Conservation (phyloP, 2,329 filamentous ascomycete genomes). For the Colletotrichum sp. region DNA sequence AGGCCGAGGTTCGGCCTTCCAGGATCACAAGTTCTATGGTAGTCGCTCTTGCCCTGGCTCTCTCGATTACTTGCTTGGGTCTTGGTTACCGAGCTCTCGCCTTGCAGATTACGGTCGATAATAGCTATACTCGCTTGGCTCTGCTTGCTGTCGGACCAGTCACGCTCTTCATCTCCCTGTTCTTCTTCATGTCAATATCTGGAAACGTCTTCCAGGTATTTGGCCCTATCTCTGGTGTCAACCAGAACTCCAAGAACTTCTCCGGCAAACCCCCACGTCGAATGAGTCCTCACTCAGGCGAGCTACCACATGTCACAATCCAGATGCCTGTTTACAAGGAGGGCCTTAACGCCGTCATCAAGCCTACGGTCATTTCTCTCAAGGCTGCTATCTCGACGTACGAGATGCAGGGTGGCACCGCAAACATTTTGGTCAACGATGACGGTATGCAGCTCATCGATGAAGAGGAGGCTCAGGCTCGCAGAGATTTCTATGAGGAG, state of each 20-base stretch:
- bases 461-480: slow-evolving; percentile 49
- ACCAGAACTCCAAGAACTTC: slow-evolving; percentile 49
- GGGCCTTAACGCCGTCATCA: slow-evolving; percentile 45
- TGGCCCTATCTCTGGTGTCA: slow-evolving; percentile 50
- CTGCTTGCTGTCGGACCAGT: slow-evolving; percentile 57
- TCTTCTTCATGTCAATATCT: slow-evolving; percentile 51
- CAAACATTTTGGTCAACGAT: slow-evolving; percentile 72
- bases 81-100: slow-evolving; percentile 53
- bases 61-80: slow-evolving; percentile 59
- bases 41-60: slow-evolving; percentile 54
- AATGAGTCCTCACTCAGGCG: slow-evolving; percentile 34
- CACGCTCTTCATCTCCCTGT: slow-evolving; percentile 59
- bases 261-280: slow-evolving; percentile 39
- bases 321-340: slow-evolving; percentile 52
- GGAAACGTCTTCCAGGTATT: slow-evolving; percentile 47
- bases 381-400: slow-evolving; percentile 56
- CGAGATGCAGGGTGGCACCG: slow-evolving; percentile 63
- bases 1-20: slow-evolving; percentile 49
- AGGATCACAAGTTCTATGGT: slow-evolving; percentile 61
- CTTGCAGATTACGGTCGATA: slow-evolving; percentile 58
- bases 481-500: slow-evolving; percentile 61
- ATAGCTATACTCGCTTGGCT: slow-evolving; percentile 56
- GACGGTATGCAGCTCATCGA: slow-evolving; percentile 70
- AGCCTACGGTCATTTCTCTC: slow-evolving; percentile 52
- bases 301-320: slow-evolving; percentile 46